phyloP scores from a whole-genome alignment of 2,329 filamentous ascomycete genomes.

The Pseudocercospora ulei region DNA sequence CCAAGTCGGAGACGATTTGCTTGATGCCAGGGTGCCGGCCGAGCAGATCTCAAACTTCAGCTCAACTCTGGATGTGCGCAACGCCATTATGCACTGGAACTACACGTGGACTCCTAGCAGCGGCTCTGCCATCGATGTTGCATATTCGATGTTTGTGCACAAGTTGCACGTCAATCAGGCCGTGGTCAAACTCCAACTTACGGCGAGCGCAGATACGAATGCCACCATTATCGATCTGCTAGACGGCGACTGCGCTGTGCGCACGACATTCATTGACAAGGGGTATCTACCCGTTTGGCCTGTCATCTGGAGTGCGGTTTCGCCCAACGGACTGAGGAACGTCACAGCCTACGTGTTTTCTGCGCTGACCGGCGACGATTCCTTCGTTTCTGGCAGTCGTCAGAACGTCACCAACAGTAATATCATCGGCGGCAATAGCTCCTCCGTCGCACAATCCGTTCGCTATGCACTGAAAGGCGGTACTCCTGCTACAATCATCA shows the following conservation, averaged over 20 bases:
- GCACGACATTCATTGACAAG: conserved; percentile 51
- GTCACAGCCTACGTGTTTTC: conserved; percentile 54
- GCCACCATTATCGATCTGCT: conserved; percentile 57
- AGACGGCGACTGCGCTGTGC: conserved; percentile 58
- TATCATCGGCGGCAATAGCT: conserved; percentile 49
- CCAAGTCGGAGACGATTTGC: conserved; percentile 45
- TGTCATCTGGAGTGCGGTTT: conserved; percentile 56
- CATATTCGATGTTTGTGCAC: conserved; percentile 58
- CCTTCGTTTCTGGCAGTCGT: conserved; percentile 37
- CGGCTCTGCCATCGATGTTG: conserved; percentile 47
- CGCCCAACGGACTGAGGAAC: conserved; percentile 52
- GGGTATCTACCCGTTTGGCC: conserved; percentile 44
- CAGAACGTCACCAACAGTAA: conserved; percentile 40
- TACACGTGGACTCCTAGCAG: conserved; percentile 55
- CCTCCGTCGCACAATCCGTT: conserved; percentile 56
- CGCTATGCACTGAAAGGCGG: conserved; percentile 47
- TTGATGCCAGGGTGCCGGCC: conserved; percentile 53
- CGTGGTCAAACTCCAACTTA: conserved; percentile 52
- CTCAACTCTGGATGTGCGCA: conserved; percentile 53
- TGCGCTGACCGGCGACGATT: conserved; percentile 38
- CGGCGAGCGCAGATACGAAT: conserved; percentile 45
- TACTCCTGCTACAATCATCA: conserved; percentile 49
- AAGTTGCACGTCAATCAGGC: conserved; percentile 55
- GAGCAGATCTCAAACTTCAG: conserved; percentile 52
- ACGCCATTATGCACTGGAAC: conserved; percentile 54